Conservation (phyloP, 495 filamentous ascomycete genomes). For the Poronia punctata region DNA sequence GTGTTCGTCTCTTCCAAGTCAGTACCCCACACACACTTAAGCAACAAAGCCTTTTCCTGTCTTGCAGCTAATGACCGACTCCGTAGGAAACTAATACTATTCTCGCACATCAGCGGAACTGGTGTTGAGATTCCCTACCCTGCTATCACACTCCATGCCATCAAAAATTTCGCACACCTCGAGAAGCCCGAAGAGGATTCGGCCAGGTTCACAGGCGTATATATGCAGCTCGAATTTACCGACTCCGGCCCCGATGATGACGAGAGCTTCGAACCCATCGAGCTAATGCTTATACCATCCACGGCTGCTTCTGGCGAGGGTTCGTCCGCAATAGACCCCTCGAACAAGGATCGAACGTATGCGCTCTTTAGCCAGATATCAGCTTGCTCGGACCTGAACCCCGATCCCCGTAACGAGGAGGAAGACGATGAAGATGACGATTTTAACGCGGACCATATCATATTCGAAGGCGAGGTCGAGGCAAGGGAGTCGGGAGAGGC, state of each 20-base stretch:
- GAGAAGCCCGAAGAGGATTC: conserved; percentile 19
- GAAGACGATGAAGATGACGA: conserved; percentile 48
- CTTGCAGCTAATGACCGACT: conserved; percentile 10
- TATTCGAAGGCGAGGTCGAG: conserved; percentile 49
- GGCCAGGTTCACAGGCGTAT: conserved; percentile 41
- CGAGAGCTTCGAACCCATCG: conserved; percentile 61
- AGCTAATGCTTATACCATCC: conserved; percentile 65
- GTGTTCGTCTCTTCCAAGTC: conserved; percentile 77
- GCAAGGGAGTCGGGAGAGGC: conserved; percentile 27
- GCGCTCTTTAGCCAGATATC: conserved; percentile 75
- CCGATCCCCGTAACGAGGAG: conserved; percentile 56
- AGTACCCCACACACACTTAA: conserved; percentile 12
- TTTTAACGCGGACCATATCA: conserved; percentile 33
- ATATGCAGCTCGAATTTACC: conserved; percentile 69
- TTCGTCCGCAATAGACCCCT: conserved; percentile 14
- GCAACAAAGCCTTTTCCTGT: neutral
- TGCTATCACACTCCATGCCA: conserved; percentile 79
- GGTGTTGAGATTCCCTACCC: conserved; percentile 85
- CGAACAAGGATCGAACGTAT: conserved; percentile 26
- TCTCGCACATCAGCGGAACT: conserved; percentile 47
- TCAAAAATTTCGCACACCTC: conserved; percentile 51
- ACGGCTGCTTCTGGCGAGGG: conserved; percentile 11
- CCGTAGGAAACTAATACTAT: conserved; percentile 65
- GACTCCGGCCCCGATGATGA: conserved; percentile 50
- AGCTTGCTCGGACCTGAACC: conserved; percentile 82